These are phyloP conservation scores for Staphylotrichum longicolle DNA, from an alignment of 495 filamentous ascomycete species.

Conservation along the genomic window DNA sequence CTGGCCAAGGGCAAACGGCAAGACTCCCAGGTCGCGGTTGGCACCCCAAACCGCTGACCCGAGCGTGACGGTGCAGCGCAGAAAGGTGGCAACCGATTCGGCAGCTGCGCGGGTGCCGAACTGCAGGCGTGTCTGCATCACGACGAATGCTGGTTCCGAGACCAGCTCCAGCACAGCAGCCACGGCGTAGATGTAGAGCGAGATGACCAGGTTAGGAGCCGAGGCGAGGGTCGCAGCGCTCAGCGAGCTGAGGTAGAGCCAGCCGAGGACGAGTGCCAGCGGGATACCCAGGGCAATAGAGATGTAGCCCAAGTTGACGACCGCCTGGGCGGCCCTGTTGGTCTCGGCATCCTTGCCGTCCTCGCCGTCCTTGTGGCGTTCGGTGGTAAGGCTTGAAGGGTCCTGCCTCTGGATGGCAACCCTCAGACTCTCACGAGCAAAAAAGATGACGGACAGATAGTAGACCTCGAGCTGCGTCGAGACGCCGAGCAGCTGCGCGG, in stretches of 20 bases:
- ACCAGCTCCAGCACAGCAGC: constrained; percentile 78
- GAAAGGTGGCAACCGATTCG: constrained; percentile 73
- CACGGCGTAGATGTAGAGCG: constrained; percentile 67
- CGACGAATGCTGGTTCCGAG: constrained; percentile 80
- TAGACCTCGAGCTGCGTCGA: constrained; percentile 89
- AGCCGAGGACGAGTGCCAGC: constrained; percentile 58
- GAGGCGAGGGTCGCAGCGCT: constrained; percentile 50
- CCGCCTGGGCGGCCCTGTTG: constrained; percentile 52
- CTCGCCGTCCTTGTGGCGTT: constrained; percentile 23
- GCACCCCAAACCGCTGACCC: constrained; percentile 59
- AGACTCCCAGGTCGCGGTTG: constrained; percentile 53
- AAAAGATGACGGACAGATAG: constrained; percentile 83
- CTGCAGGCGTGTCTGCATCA: constrained; percentile 74
- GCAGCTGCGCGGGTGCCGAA: constrained; percentile 77
- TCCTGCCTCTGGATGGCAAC: constrained; percentile 81
- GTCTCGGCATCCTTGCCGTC: too few relatives aligned
- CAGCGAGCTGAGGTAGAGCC: constrained; percentile 61
- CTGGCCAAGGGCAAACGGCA: constrained; percentile 90
- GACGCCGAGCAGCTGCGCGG: constrained; percentile 76
- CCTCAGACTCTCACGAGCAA: constrained; percentile 83
- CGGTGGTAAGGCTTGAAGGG: constrained; percentile 3
- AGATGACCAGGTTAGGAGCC: constrained; percentile 59
- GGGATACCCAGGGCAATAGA: constrained; percentile 67
- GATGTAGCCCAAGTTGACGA: constrained; percentile 85
- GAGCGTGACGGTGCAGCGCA: constrained; percentile 72